These are phyloP conservation scores for Cytospora paraplurivora DNA, from an alignment of 2,329 filamentous ascomycete genomes.

Conservation along the genomic window DNA sequence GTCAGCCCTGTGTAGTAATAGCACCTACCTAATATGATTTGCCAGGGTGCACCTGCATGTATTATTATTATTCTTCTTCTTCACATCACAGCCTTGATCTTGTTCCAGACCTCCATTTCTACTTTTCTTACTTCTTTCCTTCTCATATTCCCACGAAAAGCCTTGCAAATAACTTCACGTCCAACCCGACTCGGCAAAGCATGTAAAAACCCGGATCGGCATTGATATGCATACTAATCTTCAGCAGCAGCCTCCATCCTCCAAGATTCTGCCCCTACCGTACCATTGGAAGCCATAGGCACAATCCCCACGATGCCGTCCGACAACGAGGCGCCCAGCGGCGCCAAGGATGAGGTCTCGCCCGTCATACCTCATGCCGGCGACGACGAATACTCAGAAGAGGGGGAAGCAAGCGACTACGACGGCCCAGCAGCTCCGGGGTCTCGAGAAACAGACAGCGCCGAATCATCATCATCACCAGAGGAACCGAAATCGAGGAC, in stretches of 20 bases:
- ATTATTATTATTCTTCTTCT: not conserved
- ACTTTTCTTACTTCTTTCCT: constrained; percentile 28
- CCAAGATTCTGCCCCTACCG: not conserved
- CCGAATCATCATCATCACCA: constrained; percentile 1
- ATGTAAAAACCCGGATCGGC: constrained; percentile 23
- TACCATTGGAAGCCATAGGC: not conserved
- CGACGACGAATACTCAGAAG: constrained; percentile 25
- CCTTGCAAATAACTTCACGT: constrained; percentile 27
- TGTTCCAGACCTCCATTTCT: constrained; percentile 6
- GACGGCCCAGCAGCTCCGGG: constrained; percentile 5
- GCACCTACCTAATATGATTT: too few relatives aligned
- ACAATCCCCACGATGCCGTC: constrained; percentile 21
- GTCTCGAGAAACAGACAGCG: not conserved
- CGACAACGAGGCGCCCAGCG: constrained; percentile 20
- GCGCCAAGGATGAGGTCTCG: constrained; percentile 17
- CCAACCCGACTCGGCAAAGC: constrained; percentile 16
- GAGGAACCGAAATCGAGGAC: not conserved
- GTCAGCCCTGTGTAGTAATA: not conserved
- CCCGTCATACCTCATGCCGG: constrained; percentile 17
- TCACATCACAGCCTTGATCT: not conserved
- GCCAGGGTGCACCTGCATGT: too few relatives aligned
- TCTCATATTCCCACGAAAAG: constrained; percentile 12
- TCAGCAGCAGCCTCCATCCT: constrained; percentile 16
- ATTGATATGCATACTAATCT: constrained; percentile 25
- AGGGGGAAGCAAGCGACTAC: constrained; percentile 26